These are phyloP conservation scores for Biscogniauxia marginata DNA, from an alignment of 2,329 filamentous ascomycete species.

Conservation along the genomic window DNA sequence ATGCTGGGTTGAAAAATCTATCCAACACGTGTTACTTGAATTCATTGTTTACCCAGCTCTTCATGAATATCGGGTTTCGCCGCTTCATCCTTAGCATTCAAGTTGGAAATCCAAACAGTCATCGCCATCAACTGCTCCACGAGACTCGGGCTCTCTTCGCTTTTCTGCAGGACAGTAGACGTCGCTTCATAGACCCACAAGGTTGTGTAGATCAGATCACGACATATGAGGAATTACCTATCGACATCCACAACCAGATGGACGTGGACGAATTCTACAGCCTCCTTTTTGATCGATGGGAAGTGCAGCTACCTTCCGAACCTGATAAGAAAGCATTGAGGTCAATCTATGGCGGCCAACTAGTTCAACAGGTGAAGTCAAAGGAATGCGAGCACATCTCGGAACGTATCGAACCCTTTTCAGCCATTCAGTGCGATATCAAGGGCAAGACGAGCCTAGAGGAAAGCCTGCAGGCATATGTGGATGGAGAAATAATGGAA, in stretches of 20 bases:
- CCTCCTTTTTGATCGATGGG: slow-evolving; percentile 86
- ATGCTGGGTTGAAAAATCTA: slow-evolving; percentile 86
- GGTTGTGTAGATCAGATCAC: slow-evolving; percentile 73
- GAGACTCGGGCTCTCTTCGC: slow-evolving; percentile 82
- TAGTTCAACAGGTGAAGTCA: slow-evolving; percentile 93
- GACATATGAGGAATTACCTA: slow-evolving; percentile 76
- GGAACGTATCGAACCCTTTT: slow-evolving; percentile 85
- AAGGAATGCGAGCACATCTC: slow-evolving; percentile 94
- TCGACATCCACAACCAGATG: slow-evolving; percentile 91
- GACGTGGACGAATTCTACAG: slow-evolving; percentile 99
- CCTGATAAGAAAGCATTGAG: slow-evolving; percentile 72
- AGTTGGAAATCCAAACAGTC: slow-evolving; percentile 54
- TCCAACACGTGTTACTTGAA: slow-evolving; percentile 98
- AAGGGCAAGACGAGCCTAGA: slow-evolving; percentile 82
- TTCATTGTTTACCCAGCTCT: slow-evolving; percentile 88
- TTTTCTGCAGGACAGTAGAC: slow-evolving; percentile 79
- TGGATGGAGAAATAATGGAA: slow-evolving; percentile 94
- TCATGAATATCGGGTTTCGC: slow-evolving; percentile 90
- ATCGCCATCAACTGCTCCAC: slow-evolving; percentile 69
- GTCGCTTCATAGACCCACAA: slow-evolving; percentile 70
- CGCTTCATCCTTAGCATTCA: slow-evolving; percentile 73
- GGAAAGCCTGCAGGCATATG: slow-evolving; percentile 91
- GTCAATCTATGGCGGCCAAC: slow-evolving; percentile 84
- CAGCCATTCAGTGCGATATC: slow-evolving; percentile 93
- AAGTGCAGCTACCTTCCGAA: slow-evolving; percentile 69